Conservation (phyloP, 2,329 filamentous ascomycete species). For the Microthyrium microscopicum region DNA sequence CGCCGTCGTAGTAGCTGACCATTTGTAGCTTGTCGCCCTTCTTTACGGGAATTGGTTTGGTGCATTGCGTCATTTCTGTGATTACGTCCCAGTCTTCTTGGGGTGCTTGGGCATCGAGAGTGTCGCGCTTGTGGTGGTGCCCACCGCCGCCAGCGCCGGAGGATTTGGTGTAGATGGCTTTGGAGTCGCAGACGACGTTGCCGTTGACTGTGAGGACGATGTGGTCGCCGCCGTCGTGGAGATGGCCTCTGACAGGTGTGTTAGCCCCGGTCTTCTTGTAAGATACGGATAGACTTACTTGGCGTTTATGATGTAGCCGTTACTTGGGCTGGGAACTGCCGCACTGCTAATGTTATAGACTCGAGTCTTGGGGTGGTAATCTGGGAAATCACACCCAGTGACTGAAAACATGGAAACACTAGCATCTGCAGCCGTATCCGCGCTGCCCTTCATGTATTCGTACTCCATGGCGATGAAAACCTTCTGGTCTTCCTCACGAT, state of each 20-base stretch:
- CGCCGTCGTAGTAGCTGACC: constrained; percentile 4
- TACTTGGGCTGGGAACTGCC: constrained; percentile 2
- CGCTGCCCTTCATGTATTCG: constrained; percentile 2
- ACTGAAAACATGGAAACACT: constrained; percentile 4
- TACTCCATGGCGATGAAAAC: constrained; percentile 6
- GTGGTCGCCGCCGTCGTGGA: constrained; percentile 2
- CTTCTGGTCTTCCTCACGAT: constrained; percentile 1
- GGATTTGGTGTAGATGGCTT: constrained; percentile 3
- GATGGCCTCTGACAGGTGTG: neutral
- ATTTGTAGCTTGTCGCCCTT: constrained; percentile 7
- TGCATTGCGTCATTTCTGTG: constrained; percentile 6
- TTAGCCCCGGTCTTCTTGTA: neutral
- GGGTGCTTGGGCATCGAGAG: constrained; percentile 1
- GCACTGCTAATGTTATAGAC: constrained; percentile 7
- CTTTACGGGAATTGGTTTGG: constrained; percentile 4
- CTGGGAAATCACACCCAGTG: constrained; percentile 7
- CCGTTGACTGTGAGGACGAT: constrained; percentile 5
- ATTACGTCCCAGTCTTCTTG: constrained; percentile 5
- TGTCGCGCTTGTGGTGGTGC: too few relatives aligned
- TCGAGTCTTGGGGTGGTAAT: constrained; percentile 5
- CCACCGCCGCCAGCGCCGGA: neutral
- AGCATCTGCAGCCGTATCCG: neutral
- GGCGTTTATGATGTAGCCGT: constrained; percentile 8
- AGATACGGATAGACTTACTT: neutral
- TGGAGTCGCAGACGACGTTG: constrained; percentile 3